Evolutionary conservation across 2,329 filamentous ascomycete species (phyloP).

Genomic region (Emydomyces testavorans): DNA sequence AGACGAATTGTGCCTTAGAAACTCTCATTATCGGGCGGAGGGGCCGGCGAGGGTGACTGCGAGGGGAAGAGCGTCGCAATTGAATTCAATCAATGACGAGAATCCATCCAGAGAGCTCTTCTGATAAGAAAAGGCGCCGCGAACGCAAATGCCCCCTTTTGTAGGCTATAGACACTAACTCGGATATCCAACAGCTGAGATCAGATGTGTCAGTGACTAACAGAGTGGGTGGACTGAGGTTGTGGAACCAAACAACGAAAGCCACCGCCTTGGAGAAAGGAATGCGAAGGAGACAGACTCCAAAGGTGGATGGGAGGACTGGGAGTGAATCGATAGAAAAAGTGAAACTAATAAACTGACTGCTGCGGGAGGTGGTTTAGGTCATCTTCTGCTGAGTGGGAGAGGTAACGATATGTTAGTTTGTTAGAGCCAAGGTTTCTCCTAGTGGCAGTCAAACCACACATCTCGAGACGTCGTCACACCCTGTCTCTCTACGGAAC

Average conservation of each 20-base stretch:
- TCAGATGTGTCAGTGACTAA: conserved; percentile 2
- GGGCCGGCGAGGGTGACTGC: neutral
- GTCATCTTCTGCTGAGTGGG: neutral
- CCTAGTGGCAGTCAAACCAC: conserved; percentile 3
- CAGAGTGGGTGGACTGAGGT: neutral
- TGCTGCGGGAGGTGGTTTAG: conserved; percentile 8
- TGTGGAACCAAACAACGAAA: neutral
- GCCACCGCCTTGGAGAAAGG: neutral
- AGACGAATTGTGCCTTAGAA: neutral
- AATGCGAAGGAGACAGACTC: neutral
- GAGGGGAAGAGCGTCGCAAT: conserved; percentile 1
- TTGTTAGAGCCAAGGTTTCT: conserved; percentile 8
- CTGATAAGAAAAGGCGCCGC: neutral
- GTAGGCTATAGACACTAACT: neutral
- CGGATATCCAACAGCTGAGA: neutral
- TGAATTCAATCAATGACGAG: neutral
- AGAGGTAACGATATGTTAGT: neutral
- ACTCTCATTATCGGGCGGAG: conserved; percentile 5
- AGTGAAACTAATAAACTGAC: conserved; percentile 2
- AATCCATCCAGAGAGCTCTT: neutral
- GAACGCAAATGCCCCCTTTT: neutral
- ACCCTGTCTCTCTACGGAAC: no score
- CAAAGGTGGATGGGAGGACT: neutral
- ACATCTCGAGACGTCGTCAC: conserved; percentile 5
- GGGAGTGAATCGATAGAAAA: neutral